Conservation (phyloP, 179 eudicot genomes). For the Silene coronaria region DNA sequence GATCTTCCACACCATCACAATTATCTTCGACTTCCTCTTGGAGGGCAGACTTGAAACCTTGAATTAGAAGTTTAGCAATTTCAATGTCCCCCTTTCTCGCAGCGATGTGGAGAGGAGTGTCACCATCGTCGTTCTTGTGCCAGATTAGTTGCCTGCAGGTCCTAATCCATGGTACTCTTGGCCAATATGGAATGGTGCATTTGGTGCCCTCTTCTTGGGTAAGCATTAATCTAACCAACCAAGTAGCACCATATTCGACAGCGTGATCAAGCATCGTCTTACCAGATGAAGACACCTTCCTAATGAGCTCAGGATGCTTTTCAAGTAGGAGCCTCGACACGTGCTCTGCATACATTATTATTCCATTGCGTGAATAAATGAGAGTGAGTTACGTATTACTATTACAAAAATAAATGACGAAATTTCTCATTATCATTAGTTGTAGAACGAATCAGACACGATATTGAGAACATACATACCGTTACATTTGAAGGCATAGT, state of each 20-base stretch:
- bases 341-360: neutral
- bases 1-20: neutral
- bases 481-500: neutral
- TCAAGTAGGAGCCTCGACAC: conserved; percentile 4
- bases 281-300: neutral
- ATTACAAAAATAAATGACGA: too few species aligned
- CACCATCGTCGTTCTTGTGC: neutral
- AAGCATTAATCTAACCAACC: conserved; percentile 10
- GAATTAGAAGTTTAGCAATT: neutral
- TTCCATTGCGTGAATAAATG: too few species aligned
- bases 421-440: too few species aligned
- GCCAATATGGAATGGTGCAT: neutral
- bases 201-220: neutral
- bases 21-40: neutral
- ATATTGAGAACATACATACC: neutral
- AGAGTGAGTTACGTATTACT: too few species aligned
- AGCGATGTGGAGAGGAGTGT: conserved; percentile 5
- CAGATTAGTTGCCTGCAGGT: conserved; percentile 2
- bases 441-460: too few species aligned
- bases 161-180: conserved; percentile 1
- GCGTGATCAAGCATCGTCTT: conserved; percentile 3
- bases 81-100: neutral
- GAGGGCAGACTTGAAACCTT: neutral
- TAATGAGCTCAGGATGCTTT: neutral
- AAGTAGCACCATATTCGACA: neutral